Evolutionary conservation across 805 yeast species (phyloP).

Genomic region (Starmera quercuum): DNA sequence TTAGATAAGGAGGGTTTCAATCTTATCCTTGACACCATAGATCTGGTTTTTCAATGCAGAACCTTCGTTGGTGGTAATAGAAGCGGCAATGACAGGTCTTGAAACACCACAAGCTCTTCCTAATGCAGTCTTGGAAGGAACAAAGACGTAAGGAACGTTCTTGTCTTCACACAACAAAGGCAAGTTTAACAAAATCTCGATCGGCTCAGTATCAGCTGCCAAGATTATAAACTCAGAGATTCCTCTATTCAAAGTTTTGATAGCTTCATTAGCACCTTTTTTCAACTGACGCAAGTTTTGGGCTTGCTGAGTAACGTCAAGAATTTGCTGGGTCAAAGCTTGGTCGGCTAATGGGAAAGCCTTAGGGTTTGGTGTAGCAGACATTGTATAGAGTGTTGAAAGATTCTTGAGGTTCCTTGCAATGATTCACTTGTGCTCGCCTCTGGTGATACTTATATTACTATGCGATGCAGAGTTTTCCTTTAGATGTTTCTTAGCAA

Average conservation of each 20-base stretch:
- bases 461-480: too few species aligned
- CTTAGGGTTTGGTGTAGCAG: conserved; percentile 92
- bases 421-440: conserved; percentile 19
- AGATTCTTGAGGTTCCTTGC: conserved; percentile 37
- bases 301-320: conserved; percentile 97
- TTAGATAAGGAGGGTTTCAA: conserved; percentile 92
- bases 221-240: conserved; percentile 97
- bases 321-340: conserved; percentile 89
- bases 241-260: conserved; percentile 99
- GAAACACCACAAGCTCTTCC: conserved; percentile 99
- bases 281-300: conserved; percentile 96
- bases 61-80: conserved; percentile 97
- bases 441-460: conserved; percentile 16
- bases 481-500: too few species aligned
- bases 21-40: conserved; percentile 96
- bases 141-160: conserved; percentile 98
- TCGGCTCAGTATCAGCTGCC: conserved; percentile 99
- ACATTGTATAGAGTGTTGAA: conserved; percentile 41
- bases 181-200: conserved; percentile 94
- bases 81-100: conserved; percentile 98
- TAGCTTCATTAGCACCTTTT: conserved; percentile 99
- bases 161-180: conserved; percentile 98
- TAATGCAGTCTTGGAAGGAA: conserved; percentile 95
- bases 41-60: conserved; percentile 96
- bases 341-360: conserved; percentile 99